Evolutionary conservation across 1,284 basidiomycete genomes (phyloP).

Genomic region (Cutaneotrichosporon sp.): DNA sequence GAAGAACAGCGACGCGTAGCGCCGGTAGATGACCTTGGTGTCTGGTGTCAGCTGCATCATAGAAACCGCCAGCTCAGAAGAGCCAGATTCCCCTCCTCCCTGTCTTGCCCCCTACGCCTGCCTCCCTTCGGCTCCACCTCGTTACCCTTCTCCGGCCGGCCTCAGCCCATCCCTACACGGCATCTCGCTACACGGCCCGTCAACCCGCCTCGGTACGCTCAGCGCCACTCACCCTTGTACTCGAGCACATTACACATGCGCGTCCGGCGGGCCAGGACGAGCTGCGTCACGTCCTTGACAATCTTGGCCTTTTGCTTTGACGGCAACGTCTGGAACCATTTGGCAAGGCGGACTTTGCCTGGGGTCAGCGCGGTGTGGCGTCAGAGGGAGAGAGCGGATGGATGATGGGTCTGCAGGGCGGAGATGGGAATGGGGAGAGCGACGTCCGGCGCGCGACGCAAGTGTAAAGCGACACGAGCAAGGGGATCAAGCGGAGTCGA

Average conservation of each 20-base stretch:
- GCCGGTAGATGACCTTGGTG: conserved; percentile 93
- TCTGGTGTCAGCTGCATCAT: conserved; percentile 57
- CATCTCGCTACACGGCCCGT: no score
- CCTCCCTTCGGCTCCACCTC: not conserved
- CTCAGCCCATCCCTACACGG: not conserved
- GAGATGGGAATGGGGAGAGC: not conserved
- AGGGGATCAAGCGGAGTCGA: no score
- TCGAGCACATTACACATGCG: conserved; percentile 99
- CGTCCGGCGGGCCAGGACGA: conserved; percentile 91
- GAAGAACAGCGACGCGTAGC: conserved; percentile 98
- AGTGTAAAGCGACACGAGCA: no score
- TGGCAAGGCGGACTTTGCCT: conserved; percentile 97
- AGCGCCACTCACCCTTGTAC: conserved; percentile 76
- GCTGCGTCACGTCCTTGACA: conserved; percentile 98
- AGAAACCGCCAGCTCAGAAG: not conserved
- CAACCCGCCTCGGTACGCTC: not conserved
- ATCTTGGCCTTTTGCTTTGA: conserved; percentile 96
- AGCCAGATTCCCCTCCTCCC: not conserved
- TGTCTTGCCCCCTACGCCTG: not conserved
- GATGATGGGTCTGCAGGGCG: not conserved
- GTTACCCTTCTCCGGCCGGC: not conserved
- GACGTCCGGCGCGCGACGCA: no score
- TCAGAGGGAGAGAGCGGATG: not conserved
- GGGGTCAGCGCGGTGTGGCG: conserved; percentile 17
- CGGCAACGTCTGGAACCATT: conserved; percentile 97